A percentile compares a stretch with the other conserved stretches of the same genome.
phyloP scores from a whole-genome alignment of 23 red algal species.

The Gracilaria domingensis region DNA sequence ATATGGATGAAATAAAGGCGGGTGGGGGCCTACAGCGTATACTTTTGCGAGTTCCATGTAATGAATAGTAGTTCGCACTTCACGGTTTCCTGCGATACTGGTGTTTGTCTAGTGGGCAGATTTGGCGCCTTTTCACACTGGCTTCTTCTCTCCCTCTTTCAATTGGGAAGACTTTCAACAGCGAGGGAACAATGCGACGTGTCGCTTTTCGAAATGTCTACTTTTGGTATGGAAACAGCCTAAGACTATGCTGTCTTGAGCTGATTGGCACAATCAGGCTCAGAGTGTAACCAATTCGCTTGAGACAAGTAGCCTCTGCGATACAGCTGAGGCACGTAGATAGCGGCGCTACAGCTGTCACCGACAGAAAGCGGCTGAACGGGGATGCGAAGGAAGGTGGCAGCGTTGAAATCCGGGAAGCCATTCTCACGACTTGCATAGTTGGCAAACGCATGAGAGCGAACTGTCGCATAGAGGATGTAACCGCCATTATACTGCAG shows the following conservation, averaged over 20 bases:
- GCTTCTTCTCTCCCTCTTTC: no score
- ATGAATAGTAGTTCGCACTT: no score
- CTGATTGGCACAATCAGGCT: slow-evolving; percentile 7
- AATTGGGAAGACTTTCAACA: no score
- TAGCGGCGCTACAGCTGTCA: slow-evolving; percentile 45
- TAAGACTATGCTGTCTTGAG: slow-evolving; percentile 35
- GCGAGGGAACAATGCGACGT: no score
- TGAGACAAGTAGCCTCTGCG: slow-evolving; percentile 3
- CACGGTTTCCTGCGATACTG: no score
- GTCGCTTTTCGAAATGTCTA: no score
- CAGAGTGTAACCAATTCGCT: slow-evolving; percentile 51
- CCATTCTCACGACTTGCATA: background rate
- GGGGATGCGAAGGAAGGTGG: slow-evolving; percentile 38
- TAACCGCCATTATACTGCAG: slow-evolving; percentile 41
- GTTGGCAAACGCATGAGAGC: slow-evolving; percentile 42
- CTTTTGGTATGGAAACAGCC: no score
- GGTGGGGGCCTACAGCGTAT: no score
- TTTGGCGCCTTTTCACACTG: no score
- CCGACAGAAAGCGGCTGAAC: slow-evolving; percentile 14
- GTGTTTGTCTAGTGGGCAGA: no score
- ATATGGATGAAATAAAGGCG: no score
- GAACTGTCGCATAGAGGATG: slow-evolving; percentile 28
- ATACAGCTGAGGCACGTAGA: slow-evolving; percentile 5
- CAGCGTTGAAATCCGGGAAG: slow-evolving; percentile 59
- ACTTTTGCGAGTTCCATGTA: no score